These are phyloP conservation scores for Eucalyptus microcorys DNA, from an alignment of 345 rosid species.

Conservation along the genomic window DNA sequence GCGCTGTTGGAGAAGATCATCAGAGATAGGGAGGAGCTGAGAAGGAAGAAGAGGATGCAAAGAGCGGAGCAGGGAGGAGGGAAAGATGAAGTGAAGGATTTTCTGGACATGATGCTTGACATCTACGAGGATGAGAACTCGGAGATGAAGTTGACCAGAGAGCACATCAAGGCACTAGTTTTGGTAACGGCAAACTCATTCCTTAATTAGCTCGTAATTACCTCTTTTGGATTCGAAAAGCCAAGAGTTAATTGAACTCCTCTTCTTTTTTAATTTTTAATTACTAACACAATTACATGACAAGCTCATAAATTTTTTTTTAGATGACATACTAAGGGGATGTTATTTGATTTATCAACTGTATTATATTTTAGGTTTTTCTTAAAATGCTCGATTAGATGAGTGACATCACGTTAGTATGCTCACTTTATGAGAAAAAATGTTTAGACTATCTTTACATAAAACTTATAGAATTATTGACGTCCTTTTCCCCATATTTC, in stretches of 20 bases:
- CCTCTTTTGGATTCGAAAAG: neutral
- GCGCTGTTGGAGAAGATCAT: constrained; percentile 22
- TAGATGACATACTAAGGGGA: neutral
- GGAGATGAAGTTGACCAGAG: neutral
- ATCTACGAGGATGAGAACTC: constrained; percentile 7
- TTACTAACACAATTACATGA: neutral
- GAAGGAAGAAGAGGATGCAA: neutral
- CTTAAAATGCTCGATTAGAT: fast-evolving
- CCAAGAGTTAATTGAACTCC: neutral
- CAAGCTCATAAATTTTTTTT: neutral
- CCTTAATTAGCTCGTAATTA: neutral
- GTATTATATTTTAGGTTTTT: neutral
- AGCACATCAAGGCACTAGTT: neutral
- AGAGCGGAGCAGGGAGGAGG: neutral
- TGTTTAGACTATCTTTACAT: neutral
- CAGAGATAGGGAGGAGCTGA: constrained; percentile 1
- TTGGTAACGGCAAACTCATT: neutral
- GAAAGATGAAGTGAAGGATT: constrained; percentile 14
- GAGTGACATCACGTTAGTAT: fast-evolving
- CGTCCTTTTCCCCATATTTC: neutral
- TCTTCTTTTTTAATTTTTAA: neutral
- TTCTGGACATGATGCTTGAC: constrained; percentile 29
- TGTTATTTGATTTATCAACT: neutral
- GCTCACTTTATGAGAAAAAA: fast-evolving
- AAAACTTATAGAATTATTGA: neutral